phyloP scores from a whole-genome alignment of 805 yeast genomes.

The Spathaspora arborariae region DNA sequence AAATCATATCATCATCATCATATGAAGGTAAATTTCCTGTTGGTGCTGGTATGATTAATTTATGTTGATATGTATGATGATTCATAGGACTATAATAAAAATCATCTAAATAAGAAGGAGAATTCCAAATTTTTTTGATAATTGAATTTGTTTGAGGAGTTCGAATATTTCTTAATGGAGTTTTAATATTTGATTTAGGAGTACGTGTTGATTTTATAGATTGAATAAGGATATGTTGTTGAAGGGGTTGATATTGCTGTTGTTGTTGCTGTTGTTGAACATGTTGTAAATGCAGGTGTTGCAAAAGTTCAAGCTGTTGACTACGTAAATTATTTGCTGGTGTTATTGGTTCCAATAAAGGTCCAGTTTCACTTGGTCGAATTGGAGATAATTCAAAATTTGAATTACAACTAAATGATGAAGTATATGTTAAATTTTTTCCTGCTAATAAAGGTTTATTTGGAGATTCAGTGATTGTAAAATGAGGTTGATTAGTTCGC shows the following conservation, averaged over 20 bases:
- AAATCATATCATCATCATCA: slow-evolving; percentile 45
- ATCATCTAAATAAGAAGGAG: slow-evolving; percentile 65
- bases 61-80: slow-evolving; percentile 4
- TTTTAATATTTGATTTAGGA: slow-evolving; percentile 31
- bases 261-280: slow-evolving; percentile 6
- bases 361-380: slow-evolving; percentile 57
- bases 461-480: slow-evolving; percentile 32
- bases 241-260: background rate
- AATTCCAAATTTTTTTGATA: slow-evolving; percentile 55
- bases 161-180: slow-evolving; percentile 33
- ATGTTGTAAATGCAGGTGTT: slow-evolving; percentile 7
- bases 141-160: slow-evolving; percentile 43
- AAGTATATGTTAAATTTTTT: slow-evolving; percentile 49
- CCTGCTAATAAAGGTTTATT: slow-evolving; percentile 38
- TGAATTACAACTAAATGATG: slow-evolving; percentile 63
- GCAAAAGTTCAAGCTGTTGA: slow-evolving; percentile 5
- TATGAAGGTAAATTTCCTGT: slow-evolving; percentile 29
- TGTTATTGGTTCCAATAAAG: slow-evolving; percentile 61
- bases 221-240: background rate
- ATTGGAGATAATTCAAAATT: slow-evolving; percentile 63
- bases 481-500: slow-evolving; percentile 16
- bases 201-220: slow-evolving; percentile 13
- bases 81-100: slow-evolving; percentile 47
- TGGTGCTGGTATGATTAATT: slow-evolving; percentile 13
- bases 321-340: slow-evolving; percentile 35